Conservation (phyloP, 2,329 filamentous ascomycete genomes). For the Leptographium wingfieldii region DNA sequence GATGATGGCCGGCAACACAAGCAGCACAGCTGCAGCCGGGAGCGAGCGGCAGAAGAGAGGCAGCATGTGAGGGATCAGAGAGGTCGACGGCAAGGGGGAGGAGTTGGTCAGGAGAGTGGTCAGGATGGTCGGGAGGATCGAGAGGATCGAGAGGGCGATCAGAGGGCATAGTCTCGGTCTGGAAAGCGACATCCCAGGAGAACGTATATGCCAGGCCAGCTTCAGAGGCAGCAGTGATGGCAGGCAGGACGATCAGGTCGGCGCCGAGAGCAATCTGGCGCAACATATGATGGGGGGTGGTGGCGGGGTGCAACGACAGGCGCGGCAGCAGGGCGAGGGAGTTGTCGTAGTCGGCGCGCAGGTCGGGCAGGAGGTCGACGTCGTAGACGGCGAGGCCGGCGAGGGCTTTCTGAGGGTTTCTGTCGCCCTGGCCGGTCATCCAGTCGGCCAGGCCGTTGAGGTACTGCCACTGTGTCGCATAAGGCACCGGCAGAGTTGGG, state of each 20-base stretch:
- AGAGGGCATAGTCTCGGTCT: constrained; percentile 4
- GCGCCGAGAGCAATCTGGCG: constrained; percentile 63
- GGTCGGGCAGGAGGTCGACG: constrained; percentile 51
- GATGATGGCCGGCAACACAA: constrained; percentile 66
- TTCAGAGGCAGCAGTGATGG: constrained; percentile 58
- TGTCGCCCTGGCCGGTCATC: background rate
- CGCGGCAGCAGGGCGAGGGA: constrained; percentile 52
- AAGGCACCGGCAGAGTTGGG: constrained; percentile 61
- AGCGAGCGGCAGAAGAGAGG: constrained; percentile 49
- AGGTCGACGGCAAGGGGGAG: constrained; percentile 63
- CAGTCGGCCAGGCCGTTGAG: constrained; percentile 52
- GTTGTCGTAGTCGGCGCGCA: constrained; percentile 39
- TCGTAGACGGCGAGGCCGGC: constrained; percentile 71
- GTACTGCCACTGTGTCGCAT: constrained; percentile 68
- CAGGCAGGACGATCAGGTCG: constrained; percentile 63
- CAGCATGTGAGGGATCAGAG: constrained; percentile 52
- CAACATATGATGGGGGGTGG: constrained; percentile 64
- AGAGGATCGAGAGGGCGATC: too few relatives aligned
- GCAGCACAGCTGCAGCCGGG: constrained; percentile 65
- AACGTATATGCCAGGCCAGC: constrained; percentile 77
- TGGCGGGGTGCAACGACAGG: constrained; percentile 57
- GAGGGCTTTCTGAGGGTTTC: constrained; percentile 24
- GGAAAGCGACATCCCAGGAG: constrained; percentile 34
- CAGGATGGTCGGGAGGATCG: background rate
- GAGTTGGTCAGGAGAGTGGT: constrained; percentile 6